Base-by-base conservation (phyloP, 163 green algal genomes). In the Chlorella variabilis region DNA sequence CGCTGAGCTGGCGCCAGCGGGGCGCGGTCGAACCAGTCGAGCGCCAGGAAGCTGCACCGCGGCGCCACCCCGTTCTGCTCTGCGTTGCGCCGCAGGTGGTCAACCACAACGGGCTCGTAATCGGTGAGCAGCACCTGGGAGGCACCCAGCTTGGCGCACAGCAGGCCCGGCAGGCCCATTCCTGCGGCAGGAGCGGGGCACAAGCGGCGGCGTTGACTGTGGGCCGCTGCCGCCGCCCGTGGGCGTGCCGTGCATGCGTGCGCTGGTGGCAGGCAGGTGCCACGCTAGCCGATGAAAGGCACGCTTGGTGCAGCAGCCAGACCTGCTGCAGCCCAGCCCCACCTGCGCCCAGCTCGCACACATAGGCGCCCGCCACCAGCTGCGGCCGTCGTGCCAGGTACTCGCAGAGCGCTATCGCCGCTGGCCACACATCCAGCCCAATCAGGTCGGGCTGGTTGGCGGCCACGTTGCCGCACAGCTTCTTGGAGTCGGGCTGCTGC, bases 401-500 rank as follows among this genome's bases (percentile, higher is more conserved):
- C n/a, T 27, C 23, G 65, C 81, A 82, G 18, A 86, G 81, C 15
- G 81, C 65, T 2, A 82, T 33, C 9, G 74, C 41, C 4, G 73
- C 81, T 20, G 81, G 81, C 81, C 81, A 86, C 20, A 86, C 33
- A 33, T 86, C 81, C 51, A 86, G 56, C 0, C 81, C 81, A 29
- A 86, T 61, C 65, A 82, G 39, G 39, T 83, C 77, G 23, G 79
- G 75, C 61, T 75, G 70, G 42, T 81, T 59, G 3, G 8, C 20
- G 23, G 62, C 75, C 39, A 81, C 75, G 45, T 81, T 81, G 58
- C 75, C 75, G 41, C 75, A 81, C 39, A 81, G 41, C 58, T 62
- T 42, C 39, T 81, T 81, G 13, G 73, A 80, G 38, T 70, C 73
- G 0, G 41, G 36, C 45, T 34, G 33, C 33, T 51, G 33, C 49